These are phyloP conservation scores for Trichocomaceae sp. DNA, from an alignment of 2,329 filamentous ascomycete species.

Conservation along the genomic window DNA sequence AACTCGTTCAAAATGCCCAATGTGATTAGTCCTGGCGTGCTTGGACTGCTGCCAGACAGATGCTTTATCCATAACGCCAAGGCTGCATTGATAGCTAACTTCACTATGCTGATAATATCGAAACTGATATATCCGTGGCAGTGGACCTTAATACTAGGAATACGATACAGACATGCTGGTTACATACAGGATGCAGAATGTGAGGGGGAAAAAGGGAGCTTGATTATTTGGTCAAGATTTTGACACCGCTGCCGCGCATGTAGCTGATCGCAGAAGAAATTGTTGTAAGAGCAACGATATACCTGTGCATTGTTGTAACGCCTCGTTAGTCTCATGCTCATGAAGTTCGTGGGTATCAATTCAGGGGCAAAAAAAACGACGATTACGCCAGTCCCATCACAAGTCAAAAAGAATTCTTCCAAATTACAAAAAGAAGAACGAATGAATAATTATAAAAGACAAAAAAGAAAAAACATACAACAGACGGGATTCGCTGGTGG, in stretches of 20 bases:
- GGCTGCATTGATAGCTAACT: no score
- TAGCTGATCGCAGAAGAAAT: slow-evolving; percentile 93
- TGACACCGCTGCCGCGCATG: slow-evolving; percentile 82
- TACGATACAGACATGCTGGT: background rate
- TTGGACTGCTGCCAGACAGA: background rate
- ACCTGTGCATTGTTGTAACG: background rate
- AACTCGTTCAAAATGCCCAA: no score
- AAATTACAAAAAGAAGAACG: background rate
- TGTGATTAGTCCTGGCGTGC: no score
- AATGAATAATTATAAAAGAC: background rate
- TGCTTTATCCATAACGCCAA: no score
- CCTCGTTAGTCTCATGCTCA: background rate
- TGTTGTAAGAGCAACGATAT: slow-evolving; percentile 28
- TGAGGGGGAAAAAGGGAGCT: slow-evolving; percentile 18
- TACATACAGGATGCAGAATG: slow-evolving; percentile 16
- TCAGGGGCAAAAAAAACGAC: background rate
- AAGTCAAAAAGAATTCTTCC: no score
- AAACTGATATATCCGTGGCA: no score
- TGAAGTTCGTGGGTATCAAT: background rate
- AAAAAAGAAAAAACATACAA: slow-evolving; percentile 34
- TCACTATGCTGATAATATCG: no score
- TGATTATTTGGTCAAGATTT: slow-evolving; percentile 55
- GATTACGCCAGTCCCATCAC: no score
- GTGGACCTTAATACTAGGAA: no score
- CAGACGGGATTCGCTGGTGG: slow-evolving; percentile 43